These are phyloP conservation scores for Rhododendron kiyosumense DNA, from an alignment of 148 eudicot species.

Conservation along the genomic window DNA sequence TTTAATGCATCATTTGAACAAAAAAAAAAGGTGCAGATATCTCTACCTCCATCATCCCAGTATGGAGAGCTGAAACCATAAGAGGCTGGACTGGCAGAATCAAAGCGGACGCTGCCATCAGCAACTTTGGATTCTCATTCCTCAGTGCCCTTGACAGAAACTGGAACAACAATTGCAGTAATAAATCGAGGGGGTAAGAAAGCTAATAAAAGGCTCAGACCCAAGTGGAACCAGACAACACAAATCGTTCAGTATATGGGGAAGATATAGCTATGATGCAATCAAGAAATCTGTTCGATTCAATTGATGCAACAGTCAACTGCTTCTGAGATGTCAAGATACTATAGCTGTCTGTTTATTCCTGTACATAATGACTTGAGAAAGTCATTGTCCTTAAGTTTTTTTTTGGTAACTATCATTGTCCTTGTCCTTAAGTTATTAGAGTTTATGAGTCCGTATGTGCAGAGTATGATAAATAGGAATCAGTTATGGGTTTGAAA, in stretches of 20 bases:
- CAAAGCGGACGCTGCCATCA: conserved; percentile 93
- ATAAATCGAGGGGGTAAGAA: neutral
- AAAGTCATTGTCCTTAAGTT: neutral
- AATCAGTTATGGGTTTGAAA: too few relatives aligned
- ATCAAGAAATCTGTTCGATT: neutral
- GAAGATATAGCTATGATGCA: neutral
- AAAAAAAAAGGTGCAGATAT: neutral
- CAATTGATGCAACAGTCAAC: neutral
- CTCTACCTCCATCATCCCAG: conserved; percentile 95
- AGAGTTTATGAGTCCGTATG: too few relatives aligned
- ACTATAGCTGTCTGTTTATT: neutral
- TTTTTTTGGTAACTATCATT: too few relatives aligned
- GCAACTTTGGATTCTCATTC: conserved; percentile 70
- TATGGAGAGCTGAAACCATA: conserved; percentile 93
- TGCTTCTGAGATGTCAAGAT: neutral
- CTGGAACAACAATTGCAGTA: conserved; percentile 30
- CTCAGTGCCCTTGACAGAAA: conserved; percentile 83
- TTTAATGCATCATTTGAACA: neutral
- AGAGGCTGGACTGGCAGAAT: conserved; percentile 84
- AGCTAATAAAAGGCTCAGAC: neutral
- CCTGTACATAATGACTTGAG: neutral
- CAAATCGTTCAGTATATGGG: neutral
- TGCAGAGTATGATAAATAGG: too few relatives aligned
- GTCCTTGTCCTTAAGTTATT: too few relatives aligned
- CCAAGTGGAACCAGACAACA: neutral